Evolutionary conservation across 2,329 filamentous ascomycete species (phyloP), one percentile per base, ranked within the genome.

Genomic region (Aspergillus floridensis): DNA sequence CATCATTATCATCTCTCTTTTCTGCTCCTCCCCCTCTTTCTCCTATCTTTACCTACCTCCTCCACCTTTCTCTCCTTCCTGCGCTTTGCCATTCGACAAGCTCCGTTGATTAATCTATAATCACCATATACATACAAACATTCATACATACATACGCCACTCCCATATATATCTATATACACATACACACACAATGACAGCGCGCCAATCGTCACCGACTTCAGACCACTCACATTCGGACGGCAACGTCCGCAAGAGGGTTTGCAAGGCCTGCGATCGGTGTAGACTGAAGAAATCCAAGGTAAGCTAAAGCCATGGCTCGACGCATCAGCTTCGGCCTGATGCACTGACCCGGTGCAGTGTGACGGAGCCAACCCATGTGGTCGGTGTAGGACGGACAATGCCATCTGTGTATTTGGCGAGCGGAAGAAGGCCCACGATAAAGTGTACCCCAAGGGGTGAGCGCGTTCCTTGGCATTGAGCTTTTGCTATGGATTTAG

Each of bases 391-490:
- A 83, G 83, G 69, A 80, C 83, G 61, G 86, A 88, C 72, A 87
- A 88, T 70, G 82, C 83, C 46, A 85, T 87, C 61, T 88, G 86
- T 66, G 82, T 86, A 4, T 88, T 87, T 73, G 85, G 85, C 32
- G 85, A 88, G 69, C 78, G 85, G 57, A 88, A 87, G 72, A 87
- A 87, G 78, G 82, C 83, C 6, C 84, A 87, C 66, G 86, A 88
- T 73, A 88, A 87, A 72, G 82, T 87, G 50, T 87, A 88, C 71
- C 86, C 86, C n/a, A 88, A 87, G 76, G 86, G 86, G 82, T 88
- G 73, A 76, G 81, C 72, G 52, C 63, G 52, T 65, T 54, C 60
- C 59, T 59, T 49, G 48, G 48, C 56, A 35, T 52, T 53, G 29
- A 52, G 7, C 31, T 49, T 59, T 44, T 47, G 3, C 26, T 32